Evolutionary conservation across 2,329 filamentous ascomycete species (phyloP), one percentile per base, ranked within the genome.

Genomic region (Phaeosphaeriaceae sp.): DNA sequence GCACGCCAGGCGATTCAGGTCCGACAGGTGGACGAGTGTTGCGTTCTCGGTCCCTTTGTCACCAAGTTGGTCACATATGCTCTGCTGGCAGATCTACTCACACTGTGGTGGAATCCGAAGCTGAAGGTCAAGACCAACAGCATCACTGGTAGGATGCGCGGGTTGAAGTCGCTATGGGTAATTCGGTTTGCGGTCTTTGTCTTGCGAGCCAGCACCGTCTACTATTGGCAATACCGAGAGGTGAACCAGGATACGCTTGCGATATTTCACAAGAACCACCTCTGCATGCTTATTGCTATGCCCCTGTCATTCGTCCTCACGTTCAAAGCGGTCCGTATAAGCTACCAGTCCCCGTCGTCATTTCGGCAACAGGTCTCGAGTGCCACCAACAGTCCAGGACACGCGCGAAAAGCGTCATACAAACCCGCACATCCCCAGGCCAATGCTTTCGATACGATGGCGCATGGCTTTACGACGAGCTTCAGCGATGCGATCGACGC

Each of bases 71-170:
- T 72, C 24, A 51, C 61, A 22, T 64, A 49, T n/a, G 69, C 84
- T 20, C 75, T 89, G 20, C 65, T 77, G 52, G 76, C 83, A 13
- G 84, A 83, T 36, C 63, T 86, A 2, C 66, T 83, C 19, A 84
- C 87, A 2, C 76, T 84, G 13, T 89, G 87, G 84, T 91, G 89
- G 89, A 91, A 91, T 61, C 88, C 88, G 0, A 84, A 84, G 57
- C 85, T 91, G 63, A 82, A 85, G 33, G 82, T 88, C 66, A 85
- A 88, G 86, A 54, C 89, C 84, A 71, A 85, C 82, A 25, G 83
- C 79, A 60, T 87, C 85, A 67, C 71, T 2, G 73, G 72, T 17
- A 67, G 72, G 56, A 80, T 91, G 31, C 72, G 83, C 2, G 88
- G 89, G 0, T 83, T 91, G 13, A 79, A 81, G 3, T 83, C 86